These are phyloP conservation scores for Cladophialophora carrionii DNA, from an alignment of 2,329 filamentous ascomycete genomes.

Conservation along the genomic window DNA sequence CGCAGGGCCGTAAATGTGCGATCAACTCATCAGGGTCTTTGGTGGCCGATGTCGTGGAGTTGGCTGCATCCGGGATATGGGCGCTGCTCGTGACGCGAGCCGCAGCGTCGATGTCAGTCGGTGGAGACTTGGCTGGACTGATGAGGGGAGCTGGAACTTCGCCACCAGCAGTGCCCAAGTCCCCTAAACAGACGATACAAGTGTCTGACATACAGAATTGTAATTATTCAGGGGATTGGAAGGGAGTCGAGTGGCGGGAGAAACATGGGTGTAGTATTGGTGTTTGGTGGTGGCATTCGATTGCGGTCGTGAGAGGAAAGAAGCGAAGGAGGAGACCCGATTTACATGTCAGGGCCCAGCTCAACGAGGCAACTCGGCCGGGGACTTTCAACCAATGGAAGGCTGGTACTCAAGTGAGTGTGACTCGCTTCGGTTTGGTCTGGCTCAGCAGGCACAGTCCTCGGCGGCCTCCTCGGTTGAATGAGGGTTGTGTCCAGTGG, in stretches of 20 bases:
- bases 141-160: constrained; percentile 51
- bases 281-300: constrained; percentile 27
- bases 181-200: constrained; percentile 73
- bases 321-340: constrained; percentile 26
- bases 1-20: constrained; percentile 72
- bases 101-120: constrained; percentile 29
- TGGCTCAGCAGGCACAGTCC: constrained; percentile 14
- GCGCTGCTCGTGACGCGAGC: constrained; percentile 41
- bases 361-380: constrained; percentile 19
- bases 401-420: not conserved
- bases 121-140: constrained; percentile 48
- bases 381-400: constrained; percentile 1
- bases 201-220: constrained; percentile 60
- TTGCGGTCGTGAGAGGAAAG: constrained; percentile 27
- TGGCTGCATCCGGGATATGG: constrained; percentile 41
- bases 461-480: constrained; percentile 16
- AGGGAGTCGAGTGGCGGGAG: constrained; percentile 23
- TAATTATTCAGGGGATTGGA: constrained; percentile 39
- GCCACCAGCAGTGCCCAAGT: constrained; percentile 64
- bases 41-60: constrained; percentile 33
- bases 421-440: constrained; percentile 11
- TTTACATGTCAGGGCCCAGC: constrained; percentile 18
- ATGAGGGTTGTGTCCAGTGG: constrained; percentile 5
- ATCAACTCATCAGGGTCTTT: constrained; percentile 48
- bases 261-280: constrained; percentile 25